These are phyloP conservation scores for Durio zibethinus DNA, from an alignment of 345 rosid species.

Conservation along the genomic window DNA sequence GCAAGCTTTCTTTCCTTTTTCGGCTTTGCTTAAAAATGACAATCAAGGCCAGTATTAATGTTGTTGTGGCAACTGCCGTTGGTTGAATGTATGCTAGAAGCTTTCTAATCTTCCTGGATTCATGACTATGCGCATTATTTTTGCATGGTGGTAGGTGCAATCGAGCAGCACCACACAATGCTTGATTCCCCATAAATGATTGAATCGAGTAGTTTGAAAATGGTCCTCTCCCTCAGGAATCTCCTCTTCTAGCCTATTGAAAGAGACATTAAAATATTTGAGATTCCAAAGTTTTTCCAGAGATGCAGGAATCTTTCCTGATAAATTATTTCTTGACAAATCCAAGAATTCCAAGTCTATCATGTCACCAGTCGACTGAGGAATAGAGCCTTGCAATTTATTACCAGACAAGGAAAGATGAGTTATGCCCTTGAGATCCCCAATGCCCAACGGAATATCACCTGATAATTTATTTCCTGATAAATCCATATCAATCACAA, in stretches of 20 bases:
- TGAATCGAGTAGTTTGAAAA: slow-evolving; percentile 16
- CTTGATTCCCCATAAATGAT: slow-evolving; percentile 15
- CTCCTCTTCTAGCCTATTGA: slow-evolving; percentile 20
- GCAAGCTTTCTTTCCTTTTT: not conserved
- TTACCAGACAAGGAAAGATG: slow-evolving; percentile 13
- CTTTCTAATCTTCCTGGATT: not conserved
- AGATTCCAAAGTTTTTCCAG: slow-evolving; percentile 2
- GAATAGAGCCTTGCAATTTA: slow-evolving; percentile 17
- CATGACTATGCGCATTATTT: not conserved
- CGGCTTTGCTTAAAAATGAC: not conserved
- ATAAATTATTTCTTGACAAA: slow-evolving; percentile 20
- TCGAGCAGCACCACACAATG: slow-evolving; percentile 9
- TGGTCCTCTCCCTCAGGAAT: slow-evolving; percentile 16
- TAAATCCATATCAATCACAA: slow-evolving; percentile 5
- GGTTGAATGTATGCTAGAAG: not conserved
- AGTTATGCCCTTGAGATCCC: not conserved
- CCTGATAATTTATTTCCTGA: slow-evolving; percentile 19
- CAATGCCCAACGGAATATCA: slow-evolving; percentile 8
- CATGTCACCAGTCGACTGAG: slow-evolving; percentile 17
- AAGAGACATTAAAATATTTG: slow-evolving; percentile 16
- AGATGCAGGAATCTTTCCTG: slow-evolving; percentile 21
- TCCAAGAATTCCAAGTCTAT: slow-evolving; percentile 21
- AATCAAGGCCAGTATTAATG: not conserved
- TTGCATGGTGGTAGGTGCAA: slow-evolving; percentile 19
- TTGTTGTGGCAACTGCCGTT: not conserved